Conservation (phyloP, 345 rosid genomes). For the Xanthoceras sorbifolium region DNA sequence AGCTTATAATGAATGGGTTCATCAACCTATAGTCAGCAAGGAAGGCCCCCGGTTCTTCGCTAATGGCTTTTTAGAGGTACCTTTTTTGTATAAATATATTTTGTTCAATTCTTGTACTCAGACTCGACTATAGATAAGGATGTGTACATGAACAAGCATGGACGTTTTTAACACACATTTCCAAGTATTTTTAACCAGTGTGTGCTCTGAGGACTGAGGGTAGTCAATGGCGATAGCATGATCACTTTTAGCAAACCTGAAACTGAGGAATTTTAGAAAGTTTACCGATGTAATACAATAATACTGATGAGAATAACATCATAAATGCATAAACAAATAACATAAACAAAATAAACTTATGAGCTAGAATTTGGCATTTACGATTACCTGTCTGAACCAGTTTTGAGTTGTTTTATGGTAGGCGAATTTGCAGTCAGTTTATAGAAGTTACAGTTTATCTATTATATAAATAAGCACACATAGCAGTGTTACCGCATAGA, state of each 20-base stretch:
- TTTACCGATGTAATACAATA: neutral
- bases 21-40: slow-evolving; percentile 69
- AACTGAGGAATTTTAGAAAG: neutral
- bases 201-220: neutral
- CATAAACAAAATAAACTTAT: neutral
- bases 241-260: neutral
- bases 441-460: neutral
- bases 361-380: neutral
- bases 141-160: neutral
- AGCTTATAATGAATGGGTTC: slow-evolving; percentile 78
- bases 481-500: neutral
- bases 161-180: neutral
- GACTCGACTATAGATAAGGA: too few species aligned
- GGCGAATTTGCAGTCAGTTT: neutral
- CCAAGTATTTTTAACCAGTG: neutral
- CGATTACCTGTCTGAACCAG: neutral
- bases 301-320: neutral
- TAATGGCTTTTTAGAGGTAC: slow-evolving; percentile 65
- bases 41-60: slow-evolving; percentile 74
- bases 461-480: neutral
- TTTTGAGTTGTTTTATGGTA: neutral
- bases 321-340: too few species aligned
- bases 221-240: neutral
- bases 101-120: neutral
- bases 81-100: too few species aligned